Conservation (phyloP, 2,329 filamentous ascomycete species). For the Septoria linicola region DNA sequence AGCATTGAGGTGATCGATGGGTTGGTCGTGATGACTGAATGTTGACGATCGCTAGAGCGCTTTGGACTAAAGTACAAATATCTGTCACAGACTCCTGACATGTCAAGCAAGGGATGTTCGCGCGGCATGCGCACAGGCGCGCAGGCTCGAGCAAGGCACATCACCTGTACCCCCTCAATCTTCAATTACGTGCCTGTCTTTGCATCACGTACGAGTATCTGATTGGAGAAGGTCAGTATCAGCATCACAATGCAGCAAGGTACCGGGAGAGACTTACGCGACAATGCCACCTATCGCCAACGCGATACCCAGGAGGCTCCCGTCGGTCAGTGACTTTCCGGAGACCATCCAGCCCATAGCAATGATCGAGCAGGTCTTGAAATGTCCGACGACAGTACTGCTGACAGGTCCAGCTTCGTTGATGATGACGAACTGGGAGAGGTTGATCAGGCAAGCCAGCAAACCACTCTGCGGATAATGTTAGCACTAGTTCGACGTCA, state of each 20-base stretch:
- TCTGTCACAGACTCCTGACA: background rate
- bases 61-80: background rate
- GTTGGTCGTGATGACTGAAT: too few species aligned
- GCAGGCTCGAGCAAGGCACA: slow-evolving; percentile 11
- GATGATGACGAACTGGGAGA: slow-evolving; percentile 40
- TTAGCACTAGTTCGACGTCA: slow-evolving; percentile 9
- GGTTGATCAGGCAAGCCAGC: slow-evolving; percentile 64
- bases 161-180: background rate
- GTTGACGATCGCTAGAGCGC: background rate
- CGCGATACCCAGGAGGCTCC: slow-evolving; percentile 34
- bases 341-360: slow-evolving; percentile 36
- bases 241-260: slow-evolving; percentile 5
- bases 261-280: slow-evolving; percentile 27
- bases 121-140: slow-evolving; percentile 4
- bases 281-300: slow-evolving; percentile 37
- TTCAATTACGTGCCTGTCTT: slow-evolving; percentile 21
- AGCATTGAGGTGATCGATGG: background rate
- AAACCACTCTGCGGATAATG: slow-evolving; percentile 54
- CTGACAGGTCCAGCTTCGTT: slow-evolving; percentile 36
- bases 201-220: slow-evolving; percentile 26
- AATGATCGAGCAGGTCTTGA: slow-evolving; percentile 38
- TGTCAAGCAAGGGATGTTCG: slow-evolving; percentile 10
- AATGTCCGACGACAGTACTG: slow-evolving; percentile 39
- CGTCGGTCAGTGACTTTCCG: slow-evolving; percentile 28
- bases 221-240: slow-evolving; percentile 4